These are phyloP conservation scores for Erodium trifolium DNA, from an alignment of 441 rosid species.

Conservation along the genomic window DNA sequence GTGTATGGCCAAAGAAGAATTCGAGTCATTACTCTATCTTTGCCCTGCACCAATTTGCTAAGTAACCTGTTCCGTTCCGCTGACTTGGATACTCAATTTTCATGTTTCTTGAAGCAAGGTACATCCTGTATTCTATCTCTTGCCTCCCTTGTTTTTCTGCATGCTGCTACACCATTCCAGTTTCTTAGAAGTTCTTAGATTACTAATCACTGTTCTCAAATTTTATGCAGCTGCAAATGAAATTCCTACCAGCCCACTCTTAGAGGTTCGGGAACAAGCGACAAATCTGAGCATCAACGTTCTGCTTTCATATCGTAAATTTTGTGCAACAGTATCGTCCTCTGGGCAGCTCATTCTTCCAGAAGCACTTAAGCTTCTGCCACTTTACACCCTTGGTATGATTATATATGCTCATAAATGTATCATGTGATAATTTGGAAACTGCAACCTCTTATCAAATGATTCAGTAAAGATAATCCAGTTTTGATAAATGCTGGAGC, in stretches of 20 bases:
- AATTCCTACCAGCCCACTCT: conserved; percentile 59
- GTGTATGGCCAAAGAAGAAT: conserved; percentile 93
- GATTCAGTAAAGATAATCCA: not conserved
- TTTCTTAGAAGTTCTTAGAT: not conserved
- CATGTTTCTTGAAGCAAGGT: conserved; percentile 98
- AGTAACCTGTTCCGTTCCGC: conserved; percentile 87
- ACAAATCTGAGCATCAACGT: conserved; percentile 66
- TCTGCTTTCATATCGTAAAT: conserved; percentile 84
- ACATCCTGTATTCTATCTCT: conserved; percentile 10
- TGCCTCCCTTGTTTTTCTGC: too few relatives aligned
- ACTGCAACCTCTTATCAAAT: too few relatives aligned
- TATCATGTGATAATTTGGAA: too few relatives aligned
- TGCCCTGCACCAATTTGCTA: conserved; percentile 79
- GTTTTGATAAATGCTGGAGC: not conserved
- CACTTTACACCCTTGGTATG: conserved; percentile 80
- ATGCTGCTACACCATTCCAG: not conserved
- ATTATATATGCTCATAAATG: conserved; percentile 13
- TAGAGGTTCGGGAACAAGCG: conserved; percentile 65
- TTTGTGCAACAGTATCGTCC: conserved; percentile 94
- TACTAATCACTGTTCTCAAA: not conserved
- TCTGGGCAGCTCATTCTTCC: conserved; percentile 97
- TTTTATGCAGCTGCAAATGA: conserved; percentile 62
- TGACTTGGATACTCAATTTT: conserved; percentile 87
- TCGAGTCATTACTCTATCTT: conserved; percentile 75
- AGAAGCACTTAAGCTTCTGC: conserved; percentile 95